phyloP scores from a whole-genome alignment of 495 filamentous ascomycete genomes.

The Annulohypoxylon maeteangense region DNA sequence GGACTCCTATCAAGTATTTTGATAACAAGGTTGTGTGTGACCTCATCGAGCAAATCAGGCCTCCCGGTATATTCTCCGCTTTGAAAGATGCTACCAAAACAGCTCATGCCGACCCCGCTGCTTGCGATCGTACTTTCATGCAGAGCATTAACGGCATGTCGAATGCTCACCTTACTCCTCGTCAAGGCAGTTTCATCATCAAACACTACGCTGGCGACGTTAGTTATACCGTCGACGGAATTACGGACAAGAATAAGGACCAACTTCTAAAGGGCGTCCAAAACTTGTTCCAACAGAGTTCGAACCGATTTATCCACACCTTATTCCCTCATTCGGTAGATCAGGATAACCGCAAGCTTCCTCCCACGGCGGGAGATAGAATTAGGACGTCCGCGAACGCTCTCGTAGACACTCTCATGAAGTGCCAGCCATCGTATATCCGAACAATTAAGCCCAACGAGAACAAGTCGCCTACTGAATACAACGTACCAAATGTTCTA shows the following conservation, averaged over 20 bases:
- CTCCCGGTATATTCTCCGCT: constrained; percentile 93
- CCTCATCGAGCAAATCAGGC: constrained; percentile 90
- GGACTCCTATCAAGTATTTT: constrained; percentile 99
- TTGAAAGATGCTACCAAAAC: constrained; percentile 98
- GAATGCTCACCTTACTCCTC: constrained; percentile 89
- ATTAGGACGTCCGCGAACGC: constrained; percentile 97
- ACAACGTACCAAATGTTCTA: constrained; percentile 88
- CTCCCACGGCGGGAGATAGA: constrained; percentile 95
- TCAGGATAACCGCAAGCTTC: constrained; percentile 92
- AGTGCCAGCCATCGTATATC: constrained; percentile 95
- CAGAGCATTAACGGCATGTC: constrained; percentile 88
- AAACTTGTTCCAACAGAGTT: constrained; percentile 83
- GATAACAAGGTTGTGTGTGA: constrained; percentile 99
- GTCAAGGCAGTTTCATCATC: constrained; percentile 96
- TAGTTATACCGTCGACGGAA: constrained; percentile 92
- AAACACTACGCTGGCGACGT: constrained; percentile 99
- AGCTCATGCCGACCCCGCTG: constrained; percentile 91
- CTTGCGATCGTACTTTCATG: constrained; percentile 95
- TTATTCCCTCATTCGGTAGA: constrained; percentile 95
- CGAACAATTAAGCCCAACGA: constrained; percentile 99
- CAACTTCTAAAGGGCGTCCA: constrained; percentile 94
- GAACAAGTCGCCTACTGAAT: constrained; percentile 94
- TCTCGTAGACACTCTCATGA: constrained; percentile 94
- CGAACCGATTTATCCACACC: constrained; percentile 84
- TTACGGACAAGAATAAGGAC: constrained; percentile 99